Conservation (phyloP, 2,329 filamentous ascomycete species). For the Xylaria digitata region DNA sequence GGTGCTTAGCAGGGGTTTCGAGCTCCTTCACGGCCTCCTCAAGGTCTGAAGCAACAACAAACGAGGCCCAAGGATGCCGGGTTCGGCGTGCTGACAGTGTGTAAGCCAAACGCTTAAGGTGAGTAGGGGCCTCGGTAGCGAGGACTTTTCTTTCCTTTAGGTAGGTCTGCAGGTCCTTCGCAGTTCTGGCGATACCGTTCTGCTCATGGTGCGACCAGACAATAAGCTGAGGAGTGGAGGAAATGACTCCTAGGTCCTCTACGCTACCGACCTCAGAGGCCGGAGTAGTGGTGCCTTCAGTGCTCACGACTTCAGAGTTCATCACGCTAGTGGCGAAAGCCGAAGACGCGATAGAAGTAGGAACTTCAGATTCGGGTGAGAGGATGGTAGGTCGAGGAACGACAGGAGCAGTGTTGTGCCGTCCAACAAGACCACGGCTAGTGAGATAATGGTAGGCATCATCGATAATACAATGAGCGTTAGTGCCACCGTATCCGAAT, state of each 20-base stretch:
- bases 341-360: constrained; percentile 33
- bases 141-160: constrained; percentile 39
- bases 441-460: constrained; percentile 48
- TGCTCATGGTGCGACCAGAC: constrained; percentile 48
- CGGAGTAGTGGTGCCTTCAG: constrained; percentile 41
- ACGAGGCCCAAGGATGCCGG: constrained; percentile 46
- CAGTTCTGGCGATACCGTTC: constrained; percentile 44
- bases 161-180: constrained; percentile 42
- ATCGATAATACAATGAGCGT: constrained; percentile 52
- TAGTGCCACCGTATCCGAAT: constrained; percentile 54
- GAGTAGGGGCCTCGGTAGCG: constrained; percentile 38
- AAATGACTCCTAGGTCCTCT: constrained; percentile 41
- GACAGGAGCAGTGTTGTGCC: constrained; percentile 41
- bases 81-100: constrained; percentile 44
- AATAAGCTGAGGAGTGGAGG: constrained; percentile 44
- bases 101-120: constrained; percentile 44
- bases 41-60: constrained; percentile 44
- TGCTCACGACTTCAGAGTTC: constrained; percentile 40
- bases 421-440: constrained; percentile 42
- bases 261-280: constrained; percentile 42
- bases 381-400: constrained; percentile 35
- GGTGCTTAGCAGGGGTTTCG: constrained; percentile 42
- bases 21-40: constrained; percentile 41
- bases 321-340: constrained; percentile 41
- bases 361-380: constrained; percentile 33